phyloP scores from a whole-genome alignment of 2,329 filamentous ascomycete genomes.

The Passalora sequoiae region DNA sequence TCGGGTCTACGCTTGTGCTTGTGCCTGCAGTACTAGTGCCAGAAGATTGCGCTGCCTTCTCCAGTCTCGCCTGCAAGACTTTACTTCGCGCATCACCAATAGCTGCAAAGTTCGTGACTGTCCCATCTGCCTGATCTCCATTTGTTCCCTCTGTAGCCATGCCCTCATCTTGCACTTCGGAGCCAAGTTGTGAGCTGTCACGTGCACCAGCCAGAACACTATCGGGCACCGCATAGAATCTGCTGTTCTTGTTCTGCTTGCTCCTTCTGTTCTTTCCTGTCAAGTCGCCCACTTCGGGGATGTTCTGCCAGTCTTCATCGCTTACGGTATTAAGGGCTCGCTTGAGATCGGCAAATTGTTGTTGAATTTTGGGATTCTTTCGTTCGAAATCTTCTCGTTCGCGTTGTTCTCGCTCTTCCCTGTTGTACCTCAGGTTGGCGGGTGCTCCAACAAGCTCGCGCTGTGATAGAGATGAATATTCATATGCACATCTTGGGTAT shows the following conservation, averaged over 20 bases:
- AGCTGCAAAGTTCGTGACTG: slow-evolving; percentile 96
- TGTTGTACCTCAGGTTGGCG: slow-evolving; percentile 67
- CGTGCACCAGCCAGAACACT: slow-evolving; percentile 85
- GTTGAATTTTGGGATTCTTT: slow-evolving; percentile 96
- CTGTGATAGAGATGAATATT: slow-evolving; percentile 33
- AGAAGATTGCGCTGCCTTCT: slow-evolving; percentile 70
- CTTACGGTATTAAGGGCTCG: slow-evolving; percentile 79
- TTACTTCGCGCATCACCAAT: slow-evolving; percentile 96
- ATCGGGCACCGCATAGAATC: slow-evolving; percentile 95
- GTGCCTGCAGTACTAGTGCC: slow-evolving; percentile 69
- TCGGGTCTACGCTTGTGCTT: slow-evolving; percentile 86
- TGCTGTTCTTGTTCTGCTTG: slow-evolving; percentile 71
- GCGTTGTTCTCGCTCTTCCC: slow-evolving; percentile 88
- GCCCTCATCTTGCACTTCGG: slow-evolving; percentile 78
- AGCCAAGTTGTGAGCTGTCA: slow-evolving; percentile 74
- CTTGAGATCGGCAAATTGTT: slow-evolving; percentile 95
- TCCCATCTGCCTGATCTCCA: slow-evolving; percentile 63
- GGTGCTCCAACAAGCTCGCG: slow-evolving; percentile 64
- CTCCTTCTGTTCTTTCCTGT: slow-evolving; percentile 87
- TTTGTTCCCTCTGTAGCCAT: slow-evolving; percentile 40
- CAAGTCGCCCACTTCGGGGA: slow-evolving; percentile 93
- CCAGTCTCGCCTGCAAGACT: slow-evolving; percentile 86
- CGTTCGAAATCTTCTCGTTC: slow-evolving; percentile 93
- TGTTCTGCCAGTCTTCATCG: slow-evolving; percentile 92
- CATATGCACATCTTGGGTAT: slow-evolving; percentile 26